Evolutionary conservation across 2,329 filamentous ascomycete species (phyloP), one percentile per base, ranked within the genome.

Genomic region (Mollisia scopiformis): DNA sequence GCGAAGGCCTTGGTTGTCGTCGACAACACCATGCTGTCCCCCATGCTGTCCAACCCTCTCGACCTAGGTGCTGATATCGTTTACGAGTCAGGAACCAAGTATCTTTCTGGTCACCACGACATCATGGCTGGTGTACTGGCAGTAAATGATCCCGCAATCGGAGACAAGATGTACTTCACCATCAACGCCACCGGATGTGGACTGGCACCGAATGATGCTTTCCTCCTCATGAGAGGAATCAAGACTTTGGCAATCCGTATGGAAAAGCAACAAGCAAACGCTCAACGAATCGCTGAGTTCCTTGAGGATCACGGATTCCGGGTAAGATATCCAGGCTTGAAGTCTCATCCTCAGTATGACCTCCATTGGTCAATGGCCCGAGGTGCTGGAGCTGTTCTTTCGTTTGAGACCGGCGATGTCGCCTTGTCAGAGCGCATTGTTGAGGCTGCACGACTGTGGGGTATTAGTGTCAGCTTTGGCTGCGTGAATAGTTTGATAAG

Each of bases 1-100:
- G 81, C 89, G 7, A 86, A 85, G 64, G 90, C 92, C 27, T 80
- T 98, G 41, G 93, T 99, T 16, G 88, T 93, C 1, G 95, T 98
- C 27, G 95, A 99, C 78, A 99, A 99, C 80, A 99, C 95, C 60
- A 99, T 99, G 95, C 88, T 99, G 67, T 97, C 93, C 2, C 95
- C 95, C 11, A 89, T 97, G 81, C 87, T 99, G 7, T 89, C 89
- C 72, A 98, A 97, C 78, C 95, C 95, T 6, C 86, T 99, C 19
- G 94, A 98, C 63, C 84, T 98, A 28, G 95, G 96, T 59, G 93
- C 94, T 16, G 95, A 99, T 72, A 90, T 99, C 68, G 92, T 96
- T 58, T 99, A 99, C 77, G 95, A 99, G 79, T 96, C 91, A 27
- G 95, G 95, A 58, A 99, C 95, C 25, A 99, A 99, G 77, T 99